Base-by-base conservation (phyloP, 768 basidiomycete species). In the Coprinellus aureogranulatus region DNA sequence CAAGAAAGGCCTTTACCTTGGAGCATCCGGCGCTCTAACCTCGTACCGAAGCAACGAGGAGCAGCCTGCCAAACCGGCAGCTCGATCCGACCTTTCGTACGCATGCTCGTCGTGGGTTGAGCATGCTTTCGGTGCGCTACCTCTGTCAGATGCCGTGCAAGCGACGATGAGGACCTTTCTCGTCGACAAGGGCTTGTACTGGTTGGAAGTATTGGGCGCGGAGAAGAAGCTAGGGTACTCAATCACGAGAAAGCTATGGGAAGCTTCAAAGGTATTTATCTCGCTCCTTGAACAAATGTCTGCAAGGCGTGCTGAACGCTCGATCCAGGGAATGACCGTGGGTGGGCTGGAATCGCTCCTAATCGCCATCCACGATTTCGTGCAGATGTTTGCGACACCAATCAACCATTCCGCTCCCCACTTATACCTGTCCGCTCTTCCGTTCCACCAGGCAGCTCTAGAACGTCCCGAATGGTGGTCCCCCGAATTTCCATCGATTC, bases 181-280 rank as follows among this genome's bases (percentile, higher is more conserved):
- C 40, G 39, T 2, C 16, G 26, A 12, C 12, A 42, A 58, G 25
- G 40, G 70, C 5, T 57, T 72, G 18, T 69, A 59, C 45, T 72
- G 72, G 72, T 34, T 74, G 26, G 72, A 74, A 51, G 69, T 64
- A 2, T 50, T 74, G 49, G 68, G 67, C 53, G 55, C 72, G 18
- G 42, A 63, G 18, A 65, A 62, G 31, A 28, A 65, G 22, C n/a
- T 30, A 64, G 3, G 51, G 52, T 16, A 39, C 23, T 26, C 59
- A 31, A 16, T 14, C 53, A 23, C 30, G n/a, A n/a, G n/a, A n/a
- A n/a, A n/a, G 54, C 10, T 40, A 56, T 27, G 40, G 45, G 1
- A 34, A 44, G 20, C n/a, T 53, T 12, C 53, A 42, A 6, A 48
- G 60, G 64, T 54, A 34, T 16, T 14, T 34, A 6, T 6, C 34